Percentiles rank a stretch among this genome's conserved stretches.
phyloP scores from a whole-genome alignment of 768 basidiomycete species.

The Lactarius tabidus region DNA sequence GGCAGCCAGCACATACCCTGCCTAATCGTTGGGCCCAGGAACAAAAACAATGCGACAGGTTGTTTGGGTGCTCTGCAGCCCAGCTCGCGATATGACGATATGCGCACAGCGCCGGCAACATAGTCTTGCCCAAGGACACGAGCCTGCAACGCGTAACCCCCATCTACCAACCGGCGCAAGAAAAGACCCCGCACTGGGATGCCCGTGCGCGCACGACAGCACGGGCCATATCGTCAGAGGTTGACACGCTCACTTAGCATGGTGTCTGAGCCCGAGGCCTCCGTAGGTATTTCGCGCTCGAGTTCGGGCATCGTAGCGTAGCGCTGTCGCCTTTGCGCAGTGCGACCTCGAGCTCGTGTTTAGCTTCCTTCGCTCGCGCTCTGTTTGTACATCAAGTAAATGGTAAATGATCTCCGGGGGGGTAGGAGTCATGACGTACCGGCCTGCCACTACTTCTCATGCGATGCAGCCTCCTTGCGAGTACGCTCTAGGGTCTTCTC shows the following conservation, averaged over 20 bases:
- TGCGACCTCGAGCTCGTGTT: constrained; percentile 81
- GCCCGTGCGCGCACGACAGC: constrained; percentile 88
- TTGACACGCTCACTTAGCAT: constrained; percentile 86
- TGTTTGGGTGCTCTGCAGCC: constrained; percentile 83
- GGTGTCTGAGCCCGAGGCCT: constrained; percentile 42
- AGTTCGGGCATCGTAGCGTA: constrained; percentile 84
- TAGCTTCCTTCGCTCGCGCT: constrained; percentile 72
- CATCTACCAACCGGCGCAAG: constrained; percentile 54
- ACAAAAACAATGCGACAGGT: constrained; percentile 90
- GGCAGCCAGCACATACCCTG: constrained; percentile 43
- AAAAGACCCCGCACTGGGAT: constrained; percentile 86
- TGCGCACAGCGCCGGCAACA: constrained; percentile 75
- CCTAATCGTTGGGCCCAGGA: constrained; percentile 71
- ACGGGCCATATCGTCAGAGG: constrained; percentile 79
- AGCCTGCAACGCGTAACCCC: constrained; percentile 66
- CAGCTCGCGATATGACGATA: constrained; percentile 90
- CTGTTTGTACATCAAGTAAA: constrained; percentile 34
- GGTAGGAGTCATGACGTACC: constrained; percentile 38
- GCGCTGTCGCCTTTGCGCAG: constrained; percentile 86
- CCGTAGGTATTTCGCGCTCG: constrained; percentile 61
- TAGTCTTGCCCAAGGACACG: constrained; percentile 91
- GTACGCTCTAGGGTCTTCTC: constrained; percentile 59
- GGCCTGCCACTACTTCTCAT: constrained; percentile 70
- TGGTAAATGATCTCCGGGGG: not conserved
- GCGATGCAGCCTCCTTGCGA: constrained; percentile 54